Percentiles rank a stretch among this genome's conserved stretches.
phyloP scores from a whole-genome alignment of 2,329 filamentous ascomycete genomes.

The Corynespora cassiicola region DNA sequence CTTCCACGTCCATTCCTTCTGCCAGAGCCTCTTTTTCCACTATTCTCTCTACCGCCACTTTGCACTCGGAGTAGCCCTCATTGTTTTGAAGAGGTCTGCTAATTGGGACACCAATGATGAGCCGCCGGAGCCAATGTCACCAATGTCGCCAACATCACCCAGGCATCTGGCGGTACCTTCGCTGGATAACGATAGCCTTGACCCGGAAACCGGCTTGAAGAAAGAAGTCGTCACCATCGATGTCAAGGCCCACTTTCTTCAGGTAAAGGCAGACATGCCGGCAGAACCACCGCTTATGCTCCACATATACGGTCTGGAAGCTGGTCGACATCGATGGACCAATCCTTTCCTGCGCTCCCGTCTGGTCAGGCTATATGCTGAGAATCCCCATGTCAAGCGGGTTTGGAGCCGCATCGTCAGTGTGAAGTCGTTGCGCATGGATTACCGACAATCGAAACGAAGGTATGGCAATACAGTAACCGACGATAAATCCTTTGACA shows the following conservation, averaged over 20 bases:
- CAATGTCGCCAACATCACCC: constrained; percentile 20
- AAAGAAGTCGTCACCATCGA: constrained; percentile 81
- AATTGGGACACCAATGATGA: too few relatives aligned
- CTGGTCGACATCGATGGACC: constrained; percentile 86
- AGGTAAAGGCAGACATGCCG: constrained; percentile 88
- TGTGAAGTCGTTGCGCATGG: constrained; percentile 79
- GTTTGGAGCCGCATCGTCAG: constrained; percentile 89
- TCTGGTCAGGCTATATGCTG: constrained; percentile 83
- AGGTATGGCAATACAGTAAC: constrained; percentile 68
- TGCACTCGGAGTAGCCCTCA: constrained; percentile 79
- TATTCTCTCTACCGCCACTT: constrained; percentile 97
- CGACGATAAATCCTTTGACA: constrained; percentile 83
- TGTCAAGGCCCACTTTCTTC: constrained; percentile 79
- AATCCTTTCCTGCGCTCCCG: constrained; percentile 80
- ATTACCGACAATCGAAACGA: constrained; percentile 77
- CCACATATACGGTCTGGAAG: constrained; percentile 82
- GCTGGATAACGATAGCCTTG: constrained; percentile 34
- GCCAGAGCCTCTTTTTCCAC: constrained; percentile 79
- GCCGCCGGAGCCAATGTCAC: too few relatives aligned
- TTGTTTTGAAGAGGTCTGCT: constrained; percentile 66
- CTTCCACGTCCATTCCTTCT: constrained; percentile 83
- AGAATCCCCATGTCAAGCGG: constrained; percentile 79
- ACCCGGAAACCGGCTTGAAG: constrained; percentile 29
- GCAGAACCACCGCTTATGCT: constrained; percentile 90
- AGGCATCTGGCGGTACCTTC: constrained; percentile 41